Evolutionary conservation across 2,329 filamentous ascomycete genomes (phyloP).

Genomic region (Bipolaris zeicola): DNA sequence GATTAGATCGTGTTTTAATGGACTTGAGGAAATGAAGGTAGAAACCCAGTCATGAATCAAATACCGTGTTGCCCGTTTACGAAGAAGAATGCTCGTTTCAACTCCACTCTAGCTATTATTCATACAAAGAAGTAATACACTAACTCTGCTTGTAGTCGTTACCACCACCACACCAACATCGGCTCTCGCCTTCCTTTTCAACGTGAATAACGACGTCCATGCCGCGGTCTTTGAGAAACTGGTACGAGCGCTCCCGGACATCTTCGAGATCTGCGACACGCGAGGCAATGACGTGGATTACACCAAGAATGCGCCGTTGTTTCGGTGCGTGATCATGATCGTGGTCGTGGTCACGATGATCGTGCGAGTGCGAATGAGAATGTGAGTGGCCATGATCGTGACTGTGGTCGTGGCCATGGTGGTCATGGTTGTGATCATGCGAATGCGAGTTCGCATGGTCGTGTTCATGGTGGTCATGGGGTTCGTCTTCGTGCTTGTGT

Average conservation of each 20-base stretch:
- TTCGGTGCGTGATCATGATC: constrained; percentile 39
- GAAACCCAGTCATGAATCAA: background rate
- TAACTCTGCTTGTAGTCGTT: constrained; percentile 10
- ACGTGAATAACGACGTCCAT: constrained; percentile 88
- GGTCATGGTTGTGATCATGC: constrained; percentile 23
- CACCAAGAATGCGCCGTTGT: constrained; percentile 68
- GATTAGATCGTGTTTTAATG: too few species aligned
- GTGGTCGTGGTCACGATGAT: constrained; percentile 35
- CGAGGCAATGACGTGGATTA: constrained; percentile 83
- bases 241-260: constrained; percentile 75
- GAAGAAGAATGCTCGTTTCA: background rate
- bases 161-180: constrained; percentile 66
- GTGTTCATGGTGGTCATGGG: constrained; percentile 18
- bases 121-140: background rate
- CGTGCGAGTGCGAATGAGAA: constrained; percentile 8
- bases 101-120: background rate
- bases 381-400: constrained; percentile 22
- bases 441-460: constrained; percentile 26
- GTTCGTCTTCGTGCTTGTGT: constrained; percentile 33
- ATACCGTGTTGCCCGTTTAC: background rate
- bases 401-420: constrained; percentile 25
- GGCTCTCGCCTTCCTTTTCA: constrained; percentile 77
- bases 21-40: too few species aligned
- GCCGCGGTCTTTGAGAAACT: constrained; percentile 71
- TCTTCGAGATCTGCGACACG: constrained; percentile 78